Conservation (phyloP, 768 basidiomycete species). For the Tephrocybe sp. region DNA sequence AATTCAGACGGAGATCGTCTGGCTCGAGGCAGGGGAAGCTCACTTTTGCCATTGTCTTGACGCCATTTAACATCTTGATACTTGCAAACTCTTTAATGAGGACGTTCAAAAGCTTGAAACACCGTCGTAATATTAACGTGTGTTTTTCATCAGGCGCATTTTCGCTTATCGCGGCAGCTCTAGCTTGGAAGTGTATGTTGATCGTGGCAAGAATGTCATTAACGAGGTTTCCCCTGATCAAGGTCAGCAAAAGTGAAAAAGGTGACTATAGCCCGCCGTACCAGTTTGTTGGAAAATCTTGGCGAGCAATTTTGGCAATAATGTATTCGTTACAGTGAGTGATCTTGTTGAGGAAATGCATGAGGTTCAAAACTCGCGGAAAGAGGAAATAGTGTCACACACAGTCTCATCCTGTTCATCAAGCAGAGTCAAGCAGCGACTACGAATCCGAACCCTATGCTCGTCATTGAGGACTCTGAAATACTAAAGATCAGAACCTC, state of each 20-base stretch:
- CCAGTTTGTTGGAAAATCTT: conserved; percentile 77
- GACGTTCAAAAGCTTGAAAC: conserved; percentile 60
- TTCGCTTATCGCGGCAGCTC: conserved; percentile 40
- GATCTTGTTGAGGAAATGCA: conserved; percentile 46
- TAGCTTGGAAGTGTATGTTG: conserved; percentile 47
- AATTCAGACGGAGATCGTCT: background rate
- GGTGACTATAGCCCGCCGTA: conserved; percentile 24
- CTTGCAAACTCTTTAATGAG: conserved; percentile 68
- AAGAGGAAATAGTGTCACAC: conserved; percentile 17
- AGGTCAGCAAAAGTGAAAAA: conserved; percentile 2
- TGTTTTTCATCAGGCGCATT: conserved; percentile 32
- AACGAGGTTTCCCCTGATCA: conserved; percentile 57
- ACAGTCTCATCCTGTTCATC: conserved; percentile 80
- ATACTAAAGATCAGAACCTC: conserved; percentile 10
- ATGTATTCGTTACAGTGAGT: conserved; percentile 75
- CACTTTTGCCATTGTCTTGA: conserved; percentile 66
- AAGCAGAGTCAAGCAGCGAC: conserved; percentile 61
- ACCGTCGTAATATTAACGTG: conserved; percentile 53
- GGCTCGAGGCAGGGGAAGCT: conserved; percentile 11
- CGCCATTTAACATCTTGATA: conserved; percentile 67
- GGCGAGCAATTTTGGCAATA: conserved; percentile 72
- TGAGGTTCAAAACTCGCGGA: conserved; percentile 5
- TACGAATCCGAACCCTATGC: conserved; percentile 62
- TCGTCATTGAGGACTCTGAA: conserved; percentile 66
- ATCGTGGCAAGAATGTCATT: conserved; percentile 54